Evolutionary conservation across 495 filamentous ascomycete species (phyloP).

Genomic region (Astrocystis sublimbata): DNA sequence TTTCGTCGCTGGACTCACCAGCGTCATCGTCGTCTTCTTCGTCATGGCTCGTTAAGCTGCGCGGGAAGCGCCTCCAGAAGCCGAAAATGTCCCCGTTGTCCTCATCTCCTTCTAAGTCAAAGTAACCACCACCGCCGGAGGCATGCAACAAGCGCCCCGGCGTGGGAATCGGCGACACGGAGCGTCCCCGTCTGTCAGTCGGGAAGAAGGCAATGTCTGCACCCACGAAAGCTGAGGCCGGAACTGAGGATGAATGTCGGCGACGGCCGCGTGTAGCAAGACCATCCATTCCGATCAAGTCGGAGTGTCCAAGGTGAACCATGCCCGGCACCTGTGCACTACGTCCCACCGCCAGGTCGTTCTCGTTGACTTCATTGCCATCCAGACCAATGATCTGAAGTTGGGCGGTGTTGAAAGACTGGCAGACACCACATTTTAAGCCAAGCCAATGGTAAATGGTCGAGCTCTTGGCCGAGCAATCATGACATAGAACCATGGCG

Average conservation of each 20-base stretch:
- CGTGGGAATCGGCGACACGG: conserved; percentile 37
- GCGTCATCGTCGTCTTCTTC: conserved; percentile 42
- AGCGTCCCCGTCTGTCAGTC: conserved; percentile 38
- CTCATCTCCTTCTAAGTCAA: conserved; percentile 39
- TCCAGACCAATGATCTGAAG: conserved; percentile 52
- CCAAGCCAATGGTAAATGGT: conserved; percentile 94
- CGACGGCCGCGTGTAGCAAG: conserved; percentile 28
- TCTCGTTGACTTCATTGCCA: conserved; percentile 35
- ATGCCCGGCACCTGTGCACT: conserved; percentile 29
- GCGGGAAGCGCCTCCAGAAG: conserved; percentile 60
- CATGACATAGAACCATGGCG: conserved; percentile 87
- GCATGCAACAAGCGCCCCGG: conserved; percentile 23
- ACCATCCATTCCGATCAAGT: conserved; percentile 11
- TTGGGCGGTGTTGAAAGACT: conserved; percentile 82
- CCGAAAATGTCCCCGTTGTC: conserved; percentile 61
- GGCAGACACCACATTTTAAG: conserved; percentile 81
- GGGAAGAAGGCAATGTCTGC: conserved; percentile 34
- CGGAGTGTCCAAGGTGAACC: conserved; percentile 11
- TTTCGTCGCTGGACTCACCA: conserved; percentile 31
- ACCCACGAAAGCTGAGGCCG: conserved; percentile 23
- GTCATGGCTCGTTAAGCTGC: conserved; percentile 27
- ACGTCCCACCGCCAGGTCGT: conserved; percentile 27
- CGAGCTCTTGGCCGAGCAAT: conserved; percentile 82
- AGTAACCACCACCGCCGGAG: conserved; percentile 16
- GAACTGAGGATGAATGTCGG: conserved; percentile 37